A percentile compares a stretch with the other conserved stretches of the same genome.
Conservation (phyloP, 805 yeast genomes). For the Candida orba region DNA sequence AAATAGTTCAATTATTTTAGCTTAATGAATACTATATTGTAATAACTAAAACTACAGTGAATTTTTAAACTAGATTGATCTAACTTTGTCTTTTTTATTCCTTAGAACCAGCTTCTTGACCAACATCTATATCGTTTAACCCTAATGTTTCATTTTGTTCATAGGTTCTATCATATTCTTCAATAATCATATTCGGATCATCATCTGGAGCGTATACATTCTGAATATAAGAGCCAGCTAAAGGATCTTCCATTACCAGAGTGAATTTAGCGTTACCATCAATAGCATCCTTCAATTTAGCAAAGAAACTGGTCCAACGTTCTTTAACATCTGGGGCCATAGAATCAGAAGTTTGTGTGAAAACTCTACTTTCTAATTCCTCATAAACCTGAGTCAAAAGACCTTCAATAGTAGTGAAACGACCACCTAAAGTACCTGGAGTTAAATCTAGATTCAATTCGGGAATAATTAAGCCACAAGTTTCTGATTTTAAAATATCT, state of each 20-base stretch:
- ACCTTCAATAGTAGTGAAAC: constrained; percentile 97
- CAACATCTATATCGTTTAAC: constrained; percentile 39
- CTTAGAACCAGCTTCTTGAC: constrained; percentile 1
- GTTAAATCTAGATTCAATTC: constrained; percentile 86
- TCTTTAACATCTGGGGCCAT: constrained; percentile 72
- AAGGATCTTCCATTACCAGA: constrained; percentile 84
- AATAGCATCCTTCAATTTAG: constrained; percentile 65
- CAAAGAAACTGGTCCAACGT: constrained; percentile 82
- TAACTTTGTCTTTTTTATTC: background rate
- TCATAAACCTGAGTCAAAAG: constrained; percentile 81
- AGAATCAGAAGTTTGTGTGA: constrained; percentile 81
- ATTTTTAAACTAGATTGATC: background rate
- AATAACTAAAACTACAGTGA: too few relatives aligned
- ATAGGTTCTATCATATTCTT: constrained; percentile 82
- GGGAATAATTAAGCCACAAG: constrained; percentile 80
- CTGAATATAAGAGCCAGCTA: constrained; percentile 92
- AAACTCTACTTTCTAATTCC: constrained; percentile 80
- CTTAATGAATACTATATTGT: too few relatives aligned
- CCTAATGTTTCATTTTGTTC: constrained; percentile 93
- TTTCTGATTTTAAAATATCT: constrained; percentile 90
- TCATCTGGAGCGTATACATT: constrained; percentile 98
- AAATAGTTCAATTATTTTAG: too few relatives aligned
- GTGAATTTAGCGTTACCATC: constrained; percentile 82
- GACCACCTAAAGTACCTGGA: constrained; percentile 95
- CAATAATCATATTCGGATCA: constrained; percentile 92